phyloP scores from a whole-genome alignment of 768 basidiomycete genomes.

The Leccinum longicurvipes region DNA sequence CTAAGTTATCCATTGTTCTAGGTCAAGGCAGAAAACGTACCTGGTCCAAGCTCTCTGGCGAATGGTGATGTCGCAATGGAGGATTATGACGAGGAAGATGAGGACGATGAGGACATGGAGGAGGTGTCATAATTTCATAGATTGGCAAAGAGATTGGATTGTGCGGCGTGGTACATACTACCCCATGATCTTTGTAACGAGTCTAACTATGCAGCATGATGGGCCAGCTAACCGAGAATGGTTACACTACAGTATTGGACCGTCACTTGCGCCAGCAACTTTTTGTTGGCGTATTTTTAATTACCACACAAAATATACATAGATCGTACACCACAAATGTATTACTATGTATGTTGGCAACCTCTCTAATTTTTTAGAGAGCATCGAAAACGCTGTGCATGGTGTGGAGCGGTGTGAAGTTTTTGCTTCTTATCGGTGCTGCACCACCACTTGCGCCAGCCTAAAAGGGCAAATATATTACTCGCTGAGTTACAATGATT shows the following conservation, averaged over 20 bases:
- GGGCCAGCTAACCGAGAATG: not conserved
- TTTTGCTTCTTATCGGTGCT: not conserved
- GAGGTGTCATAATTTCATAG: constrained; percentile 51
- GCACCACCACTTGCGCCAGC: not conserved
- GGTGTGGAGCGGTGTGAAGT: not conserved
- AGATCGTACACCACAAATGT: too few relatives aligned
- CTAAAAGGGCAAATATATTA: not conserved
- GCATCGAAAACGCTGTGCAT: not conserved
- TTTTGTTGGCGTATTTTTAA: too few relatives aligned
- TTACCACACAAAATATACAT: too few relatives aligned
- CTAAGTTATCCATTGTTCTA: constrained; percentile 16
- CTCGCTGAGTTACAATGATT: not conserved
- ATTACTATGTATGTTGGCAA: too few relatives aligned
- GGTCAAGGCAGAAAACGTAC: constrained; percentile 47
- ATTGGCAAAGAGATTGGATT: not conserved
- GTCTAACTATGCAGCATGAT: not conserved
- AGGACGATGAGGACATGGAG: constrained; percentile 68
- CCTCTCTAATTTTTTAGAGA: not conserved
- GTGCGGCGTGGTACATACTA: not conserved
- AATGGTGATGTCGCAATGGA: constrained; percentile 32
- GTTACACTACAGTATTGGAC: not conserved
- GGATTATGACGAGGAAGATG: constrained; percentile 46
- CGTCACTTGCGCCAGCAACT: too few relatives aligned
- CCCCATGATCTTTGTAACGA: not conserved
- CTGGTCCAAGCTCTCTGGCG: constrained; percentile 34